Base-by-base conservation (phyloP, 2,329 filamentous ascomycete genomes). In the Chrysoporthe cubensis region DNA sequence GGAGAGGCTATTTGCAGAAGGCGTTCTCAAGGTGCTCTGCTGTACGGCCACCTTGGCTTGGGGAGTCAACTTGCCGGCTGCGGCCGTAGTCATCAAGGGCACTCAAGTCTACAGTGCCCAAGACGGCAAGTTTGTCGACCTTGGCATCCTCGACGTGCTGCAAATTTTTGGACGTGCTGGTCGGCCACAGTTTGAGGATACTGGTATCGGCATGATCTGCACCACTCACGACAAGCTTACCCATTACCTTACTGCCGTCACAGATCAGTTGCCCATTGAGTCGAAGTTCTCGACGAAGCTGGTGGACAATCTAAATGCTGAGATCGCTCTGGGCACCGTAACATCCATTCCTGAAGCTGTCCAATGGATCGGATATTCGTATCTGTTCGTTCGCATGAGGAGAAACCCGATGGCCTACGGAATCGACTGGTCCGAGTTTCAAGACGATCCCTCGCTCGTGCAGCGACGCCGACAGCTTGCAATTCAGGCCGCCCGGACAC, bases 141-240 rank as follows among this genome's bases (percentile, higher is more conserved):
- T 99, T 5, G 95, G 96, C 3, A 99, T 99, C 72, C 85, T 99
- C 2, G 96, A 99, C 77, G 96, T 99, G 18, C 84, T 99, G 66
- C 96, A 99, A 77, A 99, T 99, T 69, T 99, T 99, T 76, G 96
- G 96, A 83, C 94, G 96, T 85, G 96, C 96, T 69, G 96, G 96
- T 83, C 91, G 96, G 78, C 96, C 96, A 52, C 96, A 99, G 76
- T 99, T 97, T 73, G 94, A 98, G 76, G 96, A 98, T 75, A 96
- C 91, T 46, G 96, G 96, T 83, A 97, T 98, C 73, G 96, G 96
- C 71, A 97, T 97, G 84, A 99, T 99, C 72, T 96, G 94, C 75
- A 99, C 96, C 0, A 97, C 93, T 0, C 91, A 94, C n/a, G 94
- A 97, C 78, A 97, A 94, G 76, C 83, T 99, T 9, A 82, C 91